Percentiles rank a stretch among this genome's conserved stretches.
Evolutionary conservation across 1,284 basidiomycete genomes (phyloP).

Genomic region (Cutaneotrichosporon cavernicola): DNA sequence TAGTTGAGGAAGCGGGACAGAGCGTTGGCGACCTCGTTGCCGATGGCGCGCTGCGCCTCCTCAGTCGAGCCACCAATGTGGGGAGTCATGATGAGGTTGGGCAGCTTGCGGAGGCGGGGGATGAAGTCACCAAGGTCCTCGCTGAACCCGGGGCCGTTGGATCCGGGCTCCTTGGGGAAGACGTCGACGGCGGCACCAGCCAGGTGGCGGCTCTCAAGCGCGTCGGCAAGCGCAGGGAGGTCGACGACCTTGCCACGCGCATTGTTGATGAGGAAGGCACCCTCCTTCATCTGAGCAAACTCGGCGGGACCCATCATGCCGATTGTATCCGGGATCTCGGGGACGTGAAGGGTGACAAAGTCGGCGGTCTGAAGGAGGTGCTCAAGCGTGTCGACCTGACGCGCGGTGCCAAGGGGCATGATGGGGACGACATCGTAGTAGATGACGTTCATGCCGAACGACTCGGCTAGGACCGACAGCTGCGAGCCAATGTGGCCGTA

Average conservation of each 20-base stretch:
- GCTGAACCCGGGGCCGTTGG: slow-evolving; percentile 82
- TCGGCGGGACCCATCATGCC: slow-evolving; percentile 83
- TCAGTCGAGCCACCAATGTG: slow-evolving; percentile 99
- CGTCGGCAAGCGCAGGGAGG: slow-evolving; percentile 81
- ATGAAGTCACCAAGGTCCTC: slow-evolving; percentile 81
- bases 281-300: slow-evolving; percentile 89
- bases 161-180: slow-evolving; percentile 86
- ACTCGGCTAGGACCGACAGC: slow-evolving; percentile 93
- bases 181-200: slow-evolving; percentile 96
- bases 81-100: slow-evolving; percentile 92
- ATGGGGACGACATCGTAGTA: slow-evolving; percentile 96
- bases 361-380: slow-evolving; percentile 77
- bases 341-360: slow-evolving; percentile 95
- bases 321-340: slow-evolving; percentile 92
- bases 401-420: slow-evolving; percentile 95
- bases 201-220: slow-evolving; percentile 78
- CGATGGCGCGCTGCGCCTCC: slow-evolving; percentile 97
- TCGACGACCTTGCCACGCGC: slow-evolving; percentile 94
- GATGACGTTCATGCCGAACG: slow-evolving; percentile 92
- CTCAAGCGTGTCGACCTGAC: slow-evolving; percentile 80
- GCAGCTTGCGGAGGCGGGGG: slow-evolving; percentile 66
- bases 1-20: slow-evolving; percentile 88
- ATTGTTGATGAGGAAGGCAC: slow-evolving; percentile 96
- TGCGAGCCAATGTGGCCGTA: slow-evolving; percentile 99
- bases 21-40: slow-evolving; percentile 86